These are phyloP conservation scores for Fusarium sp. DNA, from an alignment of 2,329 filamentous ascomycete species.

Conservation along the genomic window DNA sequence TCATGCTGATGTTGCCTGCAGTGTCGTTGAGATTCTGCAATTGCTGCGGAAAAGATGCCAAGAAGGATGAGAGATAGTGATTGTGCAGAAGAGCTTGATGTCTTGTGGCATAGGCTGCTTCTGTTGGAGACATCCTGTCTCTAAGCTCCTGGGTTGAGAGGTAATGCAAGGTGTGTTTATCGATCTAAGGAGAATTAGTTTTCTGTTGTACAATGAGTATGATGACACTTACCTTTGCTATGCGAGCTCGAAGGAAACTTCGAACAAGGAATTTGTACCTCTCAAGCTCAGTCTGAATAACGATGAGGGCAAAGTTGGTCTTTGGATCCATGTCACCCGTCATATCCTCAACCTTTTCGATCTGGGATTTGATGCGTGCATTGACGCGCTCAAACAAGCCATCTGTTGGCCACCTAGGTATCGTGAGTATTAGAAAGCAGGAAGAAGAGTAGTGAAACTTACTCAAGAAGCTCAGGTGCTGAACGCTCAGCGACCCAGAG, in stretches of 20 bases:
- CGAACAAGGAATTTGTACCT: conserved; percentile 92
- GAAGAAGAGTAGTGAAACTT: conserved; percentile 45
- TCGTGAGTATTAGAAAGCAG: not conserved
- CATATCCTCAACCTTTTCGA: conserved; percentile 78
- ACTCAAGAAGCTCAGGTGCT: conserved; percentile 88
- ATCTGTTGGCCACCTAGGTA: conserved; percentile 71
- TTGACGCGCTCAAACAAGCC: conserved; percentile 86
- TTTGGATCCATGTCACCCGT: conserved; percentile 89
- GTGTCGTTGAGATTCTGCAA: conserved; percentile 91
- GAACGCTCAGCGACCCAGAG: conserved; percentile 94
- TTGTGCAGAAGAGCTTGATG: conserved; percentile 87
- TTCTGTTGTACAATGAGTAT: no score
- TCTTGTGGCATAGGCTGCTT: conserved; percentile 83
- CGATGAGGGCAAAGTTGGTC: conserved; percentile 91
- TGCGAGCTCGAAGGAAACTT: conserved; percentile 83
- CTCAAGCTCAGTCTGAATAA: conserved; percentile 96
- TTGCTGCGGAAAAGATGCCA: conserved; percentile 81
- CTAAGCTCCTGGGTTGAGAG: conserved; percentile 67
- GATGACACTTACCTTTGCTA: conserved; percentile 76
- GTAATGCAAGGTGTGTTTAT: conserved; percentile 81
- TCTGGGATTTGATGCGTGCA: conserved; percentile 75
- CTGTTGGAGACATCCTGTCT: conserved; percentile 77
- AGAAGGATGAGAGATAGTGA: conserved; percentile 88
- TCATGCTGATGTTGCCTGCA: conserved; percentile 90
- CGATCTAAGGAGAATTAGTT: conserved; percentile 67